Conservation (phyloP, 2,329 filamentous ascomycete genomes). For the Helotiales sp. region DNA sequence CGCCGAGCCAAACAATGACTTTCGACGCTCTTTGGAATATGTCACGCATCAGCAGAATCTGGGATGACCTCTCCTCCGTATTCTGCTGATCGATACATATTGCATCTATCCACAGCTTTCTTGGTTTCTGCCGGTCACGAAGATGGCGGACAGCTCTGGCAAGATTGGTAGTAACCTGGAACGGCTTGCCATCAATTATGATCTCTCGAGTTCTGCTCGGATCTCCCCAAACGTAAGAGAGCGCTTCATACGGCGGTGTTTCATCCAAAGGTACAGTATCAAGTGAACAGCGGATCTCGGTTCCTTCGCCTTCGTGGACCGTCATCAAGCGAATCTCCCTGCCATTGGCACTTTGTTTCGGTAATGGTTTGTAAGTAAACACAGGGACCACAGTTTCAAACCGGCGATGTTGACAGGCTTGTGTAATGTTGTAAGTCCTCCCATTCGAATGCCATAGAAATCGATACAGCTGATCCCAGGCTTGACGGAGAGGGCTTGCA, state of each 20-base stretch:
- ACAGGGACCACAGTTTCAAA: background rate
- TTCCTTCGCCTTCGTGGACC: background rate
- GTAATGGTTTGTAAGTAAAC: background rate
- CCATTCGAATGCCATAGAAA: background rate
- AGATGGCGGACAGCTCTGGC: background rate
- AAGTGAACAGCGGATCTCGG: background rate
- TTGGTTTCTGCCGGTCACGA: background rate
- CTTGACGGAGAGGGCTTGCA: background rate
- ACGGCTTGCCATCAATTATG: background rate
- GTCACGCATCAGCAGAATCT: constrained; percentile 2
- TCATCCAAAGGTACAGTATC: background rate
- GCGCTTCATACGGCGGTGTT: constrained; percentile 1
- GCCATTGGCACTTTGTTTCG: background rate
- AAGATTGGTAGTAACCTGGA: constrained; percentile 10
- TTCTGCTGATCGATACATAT: constrained; percentile 12
- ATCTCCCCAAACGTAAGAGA: constrained; percentile 17
- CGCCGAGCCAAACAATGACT: constrained; percentile 10
- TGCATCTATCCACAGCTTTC: constrained; percentile 11
- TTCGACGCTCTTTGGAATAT: constrained; percentile 6
- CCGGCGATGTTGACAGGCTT: background rate
- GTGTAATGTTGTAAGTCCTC: background rate
- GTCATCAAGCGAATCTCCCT: constrained; percentile 7
- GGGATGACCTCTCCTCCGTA: background rate
- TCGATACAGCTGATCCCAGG: background rate
- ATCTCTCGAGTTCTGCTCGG: constrained; percentile 8